Evolutionary conservation across 2,329 filamentous ascomycete species (phyloP), one percentile per base, ranked within the genome.

Genomic region (Aspergillus sojae): DNA sequence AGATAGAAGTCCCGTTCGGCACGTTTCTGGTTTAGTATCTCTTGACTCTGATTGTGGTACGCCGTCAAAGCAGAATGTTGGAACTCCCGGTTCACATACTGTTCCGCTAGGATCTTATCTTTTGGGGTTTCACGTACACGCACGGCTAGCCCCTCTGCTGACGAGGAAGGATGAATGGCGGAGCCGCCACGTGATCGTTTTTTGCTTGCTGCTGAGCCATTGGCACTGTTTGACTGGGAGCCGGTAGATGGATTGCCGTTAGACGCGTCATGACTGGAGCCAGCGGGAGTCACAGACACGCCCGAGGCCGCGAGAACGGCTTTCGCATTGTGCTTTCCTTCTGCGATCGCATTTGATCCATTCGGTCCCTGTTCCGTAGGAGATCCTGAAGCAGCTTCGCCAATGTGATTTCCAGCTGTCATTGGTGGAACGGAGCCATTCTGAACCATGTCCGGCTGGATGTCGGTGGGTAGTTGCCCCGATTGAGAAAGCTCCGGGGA

Each of bases 1-100:
- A 87, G 83, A 82, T 94, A 93, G 74, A 92, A 89, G 64, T 89
- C 85, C 63, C 88, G 85, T 78, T 91, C 89, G 57, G 86, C 83
- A 68, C 86, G 86, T 79, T 89, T 90, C 68, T 87, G 83, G 68
- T 84, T 84, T 67, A 89, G 85, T 61, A 89, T 78, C 57, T 84
- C 82, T 66, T 86, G 84, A 59, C 83, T 84, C 41, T 84, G 82
- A 58, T 84, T 82, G 52, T 85, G 82, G 59, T 79, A 79, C 10
- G 81, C 80, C 43, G 78, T 74, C 64, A 88, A 78, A 36, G 87
- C 85, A 30, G 84, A 83, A 71, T 89, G 84, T 4, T 86, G 72
- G 52, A 88, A 81, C 71, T 91, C 89, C 71, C 88, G 86, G 68
- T 86, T 84, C 57, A 89, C 84, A 77, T 90, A 91, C 71, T 88